Conservation (phyloP, 164 flowering plant species). For the Liriodendron chinense region DNA sequence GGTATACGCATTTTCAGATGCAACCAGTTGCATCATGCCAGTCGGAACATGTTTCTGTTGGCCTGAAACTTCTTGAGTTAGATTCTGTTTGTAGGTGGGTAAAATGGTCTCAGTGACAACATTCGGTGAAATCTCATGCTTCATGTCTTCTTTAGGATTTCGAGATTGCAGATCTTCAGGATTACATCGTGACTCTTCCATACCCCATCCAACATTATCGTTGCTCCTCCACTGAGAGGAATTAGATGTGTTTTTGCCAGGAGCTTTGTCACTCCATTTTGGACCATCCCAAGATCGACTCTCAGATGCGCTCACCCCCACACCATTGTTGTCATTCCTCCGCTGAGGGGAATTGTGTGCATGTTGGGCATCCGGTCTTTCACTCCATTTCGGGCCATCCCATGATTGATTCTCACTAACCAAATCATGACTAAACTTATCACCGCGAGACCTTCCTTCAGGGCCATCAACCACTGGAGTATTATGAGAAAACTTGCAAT, state of each 20-base stretch:
- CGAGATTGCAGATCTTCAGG: slow-evolving; percentile 22
- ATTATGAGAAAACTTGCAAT: slow-evolving; percentile 71
- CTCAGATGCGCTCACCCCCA: background rate
- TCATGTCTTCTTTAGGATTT: slow-evolving; percentile 4
- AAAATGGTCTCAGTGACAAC: slow-evolving; percentile 9
- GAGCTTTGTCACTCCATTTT: background rate
- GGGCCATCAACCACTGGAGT: slow-evolving; percentile 21
- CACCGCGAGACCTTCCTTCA: slow-evolving; percentile 34
- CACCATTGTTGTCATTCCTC: background rate
- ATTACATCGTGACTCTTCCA: slow-evolving; percentile 5
- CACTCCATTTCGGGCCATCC: slow-evolving; percentile 10
- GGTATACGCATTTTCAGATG: slow-evolving; percentile 9
- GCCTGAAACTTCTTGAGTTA: slow-evolving; percentile 6
- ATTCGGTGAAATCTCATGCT: slow-evolving; percentile 3
- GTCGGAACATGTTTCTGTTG: slow-evolving; percentile 7
- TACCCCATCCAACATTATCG: background rate
- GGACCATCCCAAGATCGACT: background rate
- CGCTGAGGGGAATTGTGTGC: background rate
- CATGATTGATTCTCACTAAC: background rate
- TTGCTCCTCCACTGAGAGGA: slow-evolving; percentile 8
- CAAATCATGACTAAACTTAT: slow-evolving; percentile 5
- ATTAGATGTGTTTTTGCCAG: slow-evolving; percentile 1
- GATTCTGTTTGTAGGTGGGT: slow-evolving; percentile 6
- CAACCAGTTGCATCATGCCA: slow-evolving; percentile 4
- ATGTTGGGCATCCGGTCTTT: background rate